Evolutionary conservation across 441 rosid species (phyloP).

Genomic region (Biscutella auriculata): DNA sequence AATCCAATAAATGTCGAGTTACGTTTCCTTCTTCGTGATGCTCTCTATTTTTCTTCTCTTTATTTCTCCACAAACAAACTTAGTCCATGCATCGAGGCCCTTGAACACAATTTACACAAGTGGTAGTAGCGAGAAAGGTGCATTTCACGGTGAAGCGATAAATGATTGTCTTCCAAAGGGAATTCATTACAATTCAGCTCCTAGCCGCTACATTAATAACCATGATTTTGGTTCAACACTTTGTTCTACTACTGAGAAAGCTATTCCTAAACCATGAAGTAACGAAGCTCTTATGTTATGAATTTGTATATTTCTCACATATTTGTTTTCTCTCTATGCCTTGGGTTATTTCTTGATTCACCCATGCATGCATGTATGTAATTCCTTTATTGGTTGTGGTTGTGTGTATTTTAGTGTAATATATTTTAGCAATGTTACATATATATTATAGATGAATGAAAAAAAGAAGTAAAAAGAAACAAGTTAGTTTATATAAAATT

Average conservation of each 20-base stretch:
- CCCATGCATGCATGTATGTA: constrained; percentile 7
- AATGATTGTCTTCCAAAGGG: constrained; percentile 65
- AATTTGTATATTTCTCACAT: not conserved
- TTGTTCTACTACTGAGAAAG: constrained; percentile 27
- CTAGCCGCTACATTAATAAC: constrained; percentile 59
- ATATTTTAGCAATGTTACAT: not conserved
- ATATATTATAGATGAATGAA: not conserved
- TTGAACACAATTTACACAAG: constrained; percentile 5
- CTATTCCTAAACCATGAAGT: constrained; percentile 13
- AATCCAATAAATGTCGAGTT: constrained; percentile 1
- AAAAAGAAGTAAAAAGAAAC: not conserved
- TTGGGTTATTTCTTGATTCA: constrained; percentile 2
- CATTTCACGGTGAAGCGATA: constrained; percentile 5
- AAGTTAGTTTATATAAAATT: not conserved
- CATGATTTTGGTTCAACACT: constrained; percentile 31
- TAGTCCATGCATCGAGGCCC: constrained; percentile 29
- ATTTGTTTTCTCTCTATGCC: not conserved
- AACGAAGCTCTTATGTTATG: not conserved
- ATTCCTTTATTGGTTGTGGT: not conserved
- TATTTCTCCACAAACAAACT: constrained; percentile 6
- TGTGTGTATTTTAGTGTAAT: not conserved
- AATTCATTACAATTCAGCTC: constrained; percentile 43
- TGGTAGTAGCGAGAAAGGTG: not conserved
- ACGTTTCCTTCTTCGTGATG: constrained; percentile 13
- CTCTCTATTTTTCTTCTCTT: constrained; percentile 23